Evolutionary conservation across 495 filamentous ascomycete genomes (phyloP).

Genomic region (Aspergillus avenaceus): DNA sequence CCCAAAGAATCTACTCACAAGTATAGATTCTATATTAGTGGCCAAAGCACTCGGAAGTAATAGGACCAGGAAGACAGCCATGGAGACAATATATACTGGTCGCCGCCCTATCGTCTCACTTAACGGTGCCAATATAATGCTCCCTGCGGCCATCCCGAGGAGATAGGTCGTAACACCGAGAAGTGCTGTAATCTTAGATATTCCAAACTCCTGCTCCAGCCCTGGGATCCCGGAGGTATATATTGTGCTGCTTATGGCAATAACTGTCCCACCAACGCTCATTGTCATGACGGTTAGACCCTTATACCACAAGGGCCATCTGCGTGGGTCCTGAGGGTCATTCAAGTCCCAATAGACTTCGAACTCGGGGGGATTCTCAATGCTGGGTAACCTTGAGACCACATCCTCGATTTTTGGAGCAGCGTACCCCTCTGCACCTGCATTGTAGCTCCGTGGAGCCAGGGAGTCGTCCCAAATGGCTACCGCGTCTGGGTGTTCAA

Average conservation of each 20-base stretch:
- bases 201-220: conserved; percentile 49
- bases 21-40: conserved; percentile 53
- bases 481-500: no score
- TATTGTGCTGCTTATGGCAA: conserved; percentile 11
- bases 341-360: conserved; percentile 9
- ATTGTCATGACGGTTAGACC: conserved; percentile 10
- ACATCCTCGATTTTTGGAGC: background rate
- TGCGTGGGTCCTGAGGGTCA: conserved; percentile 10
- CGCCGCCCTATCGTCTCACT: conserved; percentile 69
- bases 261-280: conserved; percentile 14
- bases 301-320: conserved; percentile 18
- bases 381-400: conserved; percentile 8
- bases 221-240: conserved; percentile 15
- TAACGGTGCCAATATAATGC: conserved; percentile 65
- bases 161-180: conserved; percentile 72
- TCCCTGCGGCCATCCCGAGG: conserved; percentile 59
- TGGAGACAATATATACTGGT: conserved; percentile 61
- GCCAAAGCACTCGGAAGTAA: conserved; percentile 67
- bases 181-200: conserved; percentile 54
- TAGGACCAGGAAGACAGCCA: conserved; percentile 57
- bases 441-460: conserved; percentile 2
- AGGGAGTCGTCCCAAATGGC: no score
- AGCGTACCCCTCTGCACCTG: background rate
- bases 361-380: conserved; percentile 6
- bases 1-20: conserved; percentile 69